Base-by-base conservation (phyloP, 83 land plant species). In the Picea abies region DNA sequence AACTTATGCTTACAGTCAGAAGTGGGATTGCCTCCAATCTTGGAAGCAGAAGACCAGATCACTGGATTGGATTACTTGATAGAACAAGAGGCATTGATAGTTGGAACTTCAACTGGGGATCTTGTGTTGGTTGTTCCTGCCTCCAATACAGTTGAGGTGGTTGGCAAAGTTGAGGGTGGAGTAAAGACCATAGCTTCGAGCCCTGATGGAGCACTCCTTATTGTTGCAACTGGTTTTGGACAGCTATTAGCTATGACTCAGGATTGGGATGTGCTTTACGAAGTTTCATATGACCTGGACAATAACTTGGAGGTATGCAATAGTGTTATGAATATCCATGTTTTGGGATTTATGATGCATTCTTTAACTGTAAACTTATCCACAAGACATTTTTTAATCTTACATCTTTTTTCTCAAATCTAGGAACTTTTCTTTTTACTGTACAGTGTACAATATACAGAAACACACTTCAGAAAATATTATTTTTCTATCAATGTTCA, bases 121-220 rank as follows among this genome's bases (percentile, higher is more conserved):
- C 73, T 96, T 17, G 76, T 93, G 81, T 87, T 90, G 44, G 84
- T 91, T 71, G 68, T 11, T 63, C 87, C 87, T 32, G 87, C 90
- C 75, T 83, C 82, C 10, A 81, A 84, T 60, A 63, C 75, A 1
- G 89, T 92, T 16, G 95, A 98, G 89, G 88, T 85, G 76, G 96
- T 98, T 82, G 99, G 99, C 6, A 82, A 82, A 22, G 89, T 98
- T 65, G 92, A 94, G 84, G 99, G 99, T 60, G 99, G 99, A 63
- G 88, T 98, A 22, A 82, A 71, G 81, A 78, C 88, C 76, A 91
- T 98, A 73, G 86, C 93, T 58, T 90, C 95, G 22, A 98, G 99
- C 78, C 99, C 99, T 10, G 99, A 98, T 91, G 99, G 99, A 76
- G 96, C 93, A 86, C 89, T 98, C 81, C 90, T 98, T 80, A 91